Conservation (phyloP, 148 eudicot species). For the Hydrangea macrophylla region DNA sequence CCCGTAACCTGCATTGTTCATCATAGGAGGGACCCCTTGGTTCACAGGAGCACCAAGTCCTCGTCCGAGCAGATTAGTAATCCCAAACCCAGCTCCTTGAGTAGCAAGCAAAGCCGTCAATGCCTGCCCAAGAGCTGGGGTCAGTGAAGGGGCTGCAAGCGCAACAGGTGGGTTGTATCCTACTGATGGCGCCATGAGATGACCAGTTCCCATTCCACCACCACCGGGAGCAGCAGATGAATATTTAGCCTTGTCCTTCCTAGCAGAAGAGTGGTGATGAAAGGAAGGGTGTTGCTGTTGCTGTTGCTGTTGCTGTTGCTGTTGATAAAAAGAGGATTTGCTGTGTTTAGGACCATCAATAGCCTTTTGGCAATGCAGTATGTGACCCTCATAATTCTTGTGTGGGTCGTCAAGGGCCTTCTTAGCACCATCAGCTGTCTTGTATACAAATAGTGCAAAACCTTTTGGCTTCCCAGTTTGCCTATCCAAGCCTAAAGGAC, state of each 20-base stretch:
- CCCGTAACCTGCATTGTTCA: constrained; percentile 50
- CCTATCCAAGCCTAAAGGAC: constrained; percentile 88
- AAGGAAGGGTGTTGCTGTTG: too few species aligned
- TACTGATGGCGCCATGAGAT: constrained; percentile 63
- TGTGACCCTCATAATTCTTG: constrained; percentile 72
- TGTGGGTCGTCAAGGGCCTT: constrained; percentile 90
- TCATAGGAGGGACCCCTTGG: constrained; percentile 34
- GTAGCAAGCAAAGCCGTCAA: constrained; percentile 68
- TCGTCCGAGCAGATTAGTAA: constrained; percentile 65
- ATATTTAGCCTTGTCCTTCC: too few species aligned
- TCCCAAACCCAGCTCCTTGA: constrained; percentile 78
- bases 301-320: too few species aligned
- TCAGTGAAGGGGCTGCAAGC: constrained; percentile 38
- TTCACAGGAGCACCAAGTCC: constrained; percentile 53
- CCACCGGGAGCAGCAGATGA: too few species aligned
- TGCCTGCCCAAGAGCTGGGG: constrained; percentile 84
- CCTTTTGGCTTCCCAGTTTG: constrained; percentile 85
- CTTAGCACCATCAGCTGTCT: constrained; percentile 55
- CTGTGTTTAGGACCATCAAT: constrained; percentile 76
- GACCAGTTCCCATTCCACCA: constrained; percentile 44
- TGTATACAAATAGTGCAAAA: constrained; percentile 81
- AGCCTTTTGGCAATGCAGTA: constrained; percentile 69
- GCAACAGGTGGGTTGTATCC: too few species aligned
- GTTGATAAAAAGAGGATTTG: constrained; percentile 25
- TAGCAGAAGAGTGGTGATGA: too few species aligned